These are phyloP conservation scores for Phanerochaete carnosa DNA, from an alignment of 768 basidiomycete genomes.

Conservation along the genomic window DNA sequence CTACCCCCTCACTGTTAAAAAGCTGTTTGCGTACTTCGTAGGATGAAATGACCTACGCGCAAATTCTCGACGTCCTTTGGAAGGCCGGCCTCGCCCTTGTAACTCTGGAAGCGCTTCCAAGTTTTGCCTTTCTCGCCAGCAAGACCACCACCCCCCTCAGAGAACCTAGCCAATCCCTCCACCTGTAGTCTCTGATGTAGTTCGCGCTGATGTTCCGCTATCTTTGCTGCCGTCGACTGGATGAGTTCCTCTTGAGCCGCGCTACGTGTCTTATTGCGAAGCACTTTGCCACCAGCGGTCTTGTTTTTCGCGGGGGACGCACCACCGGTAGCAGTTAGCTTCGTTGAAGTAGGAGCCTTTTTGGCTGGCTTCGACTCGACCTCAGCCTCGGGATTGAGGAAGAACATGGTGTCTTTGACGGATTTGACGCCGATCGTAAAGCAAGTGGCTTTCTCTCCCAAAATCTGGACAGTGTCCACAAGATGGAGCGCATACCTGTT, in stretches of 20 bases:
- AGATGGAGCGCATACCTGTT: conserved; percentile 83
- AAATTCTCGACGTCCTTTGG: conserved; percentile 80
- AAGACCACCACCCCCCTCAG: conserved; percentile 72
- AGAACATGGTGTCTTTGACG: conserved; percentile 86
- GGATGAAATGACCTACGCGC: conserved; percentile 49
- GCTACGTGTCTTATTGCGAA: conserved; percentile 87
- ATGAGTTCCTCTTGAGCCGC: conserved; percentile 84
- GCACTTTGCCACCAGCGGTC: conserved; percentile 78
- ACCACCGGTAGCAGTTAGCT: conserved; percentile 59
- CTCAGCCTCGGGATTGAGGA: conserved; percentile 60
- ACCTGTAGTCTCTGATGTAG: conserved; percentile 73
- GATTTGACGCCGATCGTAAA: conserved; percentile 85
- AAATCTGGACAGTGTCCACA: conserved; percentile 84
- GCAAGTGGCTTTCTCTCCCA: conserved; percentile 57
- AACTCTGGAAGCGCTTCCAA: conserved; percentile 96
- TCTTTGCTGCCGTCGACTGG: conserved; percentile 69
- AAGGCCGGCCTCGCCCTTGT: conserved; percentile 89
- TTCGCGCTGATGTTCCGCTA: conserved; percentile 85
- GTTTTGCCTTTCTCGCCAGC: conserved; percentile 86
- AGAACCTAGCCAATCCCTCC: conserved; percentile 80
- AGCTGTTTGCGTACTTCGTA: neutral
- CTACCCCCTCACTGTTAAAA: conserved; percentile 36
- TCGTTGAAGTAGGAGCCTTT: conserved; percentile 42
- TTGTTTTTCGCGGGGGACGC: conserved; percentile 62
- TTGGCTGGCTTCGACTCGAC: conserved; percentile 55